A percentile compares a stretch with the other conserved stretches of the same genome.
phyloP scores from a whole-genome alignment of 2,329 filamentous ascomycete species.

The Xylogone sp. region DNA sequence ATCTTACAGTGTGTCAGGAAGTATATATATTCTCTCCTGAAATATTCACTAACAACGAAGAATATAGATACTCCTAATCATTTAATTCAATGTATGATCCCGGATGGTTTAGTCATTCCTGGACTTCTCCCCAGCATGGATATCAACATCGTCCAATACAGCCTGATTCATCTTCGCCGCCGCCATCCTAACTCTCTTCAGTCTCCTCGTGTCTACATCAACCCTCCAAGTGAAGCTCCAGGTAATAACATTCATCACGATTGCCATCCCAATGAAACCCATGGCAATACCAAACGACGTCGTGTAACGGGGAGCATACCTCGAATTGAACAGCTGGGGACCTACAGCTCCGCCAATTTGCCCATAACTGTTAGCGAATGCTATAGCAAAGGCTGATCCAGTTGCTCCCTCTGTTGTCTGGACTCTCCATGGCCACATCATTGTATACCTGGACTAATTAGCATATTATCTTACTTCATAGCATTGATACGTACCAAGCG shows the following conservation, averaged over 20 bases:
- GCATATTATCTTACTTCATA: background rate
- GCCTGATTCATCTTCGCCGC: conserved; percentile 37
- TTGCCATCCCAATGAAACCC: conserved; percentile 39
- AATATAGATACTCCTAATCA: no score
- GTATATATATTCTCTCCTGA: no score
- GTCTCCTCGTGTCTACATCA: conserved; percentile 39
- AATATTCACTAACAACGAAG: no score
- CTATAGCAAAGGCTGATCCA: conserved; percentile 46
- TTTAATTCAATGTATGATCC: no score
- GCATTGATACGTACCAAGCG: conserved; percentile 24
- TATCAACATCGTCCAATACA: conserved; percentile 38
- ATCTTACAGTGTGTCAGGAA: no score
- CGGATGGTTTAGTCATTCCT: background rate
- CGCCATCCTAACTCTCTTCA: conserved; percentile 34
- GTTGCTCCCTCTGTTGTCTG: conserved; percentile 43
- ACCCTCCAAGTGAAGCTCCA: conserved; percentile 43
- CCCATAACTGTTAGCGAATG: conserved; percentile 46
- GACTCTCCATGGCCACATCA: conserved; percentile 51
- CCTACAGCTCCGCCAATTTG: conserved; percentile 46
- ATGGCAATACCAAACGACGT: conserved; percentile 40
- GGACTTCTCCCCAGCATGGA: background rate
- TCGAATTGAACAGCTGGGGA: conserved; percentile 41
- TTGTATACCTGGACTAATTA: conserved; percentile 30
- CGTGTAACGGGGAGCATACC: conserved; percentile 42
- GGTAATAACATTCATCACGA: conserved; percentile 35